A percentile compares a stretch with the other conserved stretches of the same genome.
Evolutionary conservation across 2,329 filamentous ascomycete species (phyloP).

Genomic region (Cladosporium sp.): DNA sequence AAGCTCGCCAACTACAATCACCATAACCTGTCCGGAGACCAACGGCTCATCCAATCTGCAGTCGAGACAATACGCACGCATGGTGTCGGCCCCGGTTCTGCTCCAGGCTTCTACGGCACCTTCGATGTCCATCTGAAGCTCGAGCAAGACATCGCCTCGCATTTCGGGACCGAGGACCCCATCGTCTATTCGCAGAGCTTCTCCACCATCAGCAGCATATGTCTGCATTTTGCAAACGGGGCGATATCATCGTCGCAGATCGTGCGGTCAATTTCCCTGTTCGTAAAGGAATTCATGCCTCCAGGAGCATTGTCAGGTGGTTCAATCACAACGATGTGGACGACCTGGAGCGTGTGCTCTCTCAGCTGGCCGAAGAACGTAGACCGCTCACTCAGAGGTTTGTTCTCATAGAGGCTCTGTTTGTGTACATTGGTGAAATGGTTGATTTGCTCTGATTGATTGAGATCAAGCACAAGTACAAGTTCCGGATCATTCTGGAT

Average conservation of each 20-base stretch:
- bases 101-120: slow-evolving; percentile 95
- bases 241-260: slow-evolving; percentile 94
- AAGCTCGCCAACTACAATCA: slow-evolving; percentile 96
- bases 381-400: slow-evolving; percentile 83
- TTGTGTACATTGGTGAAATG: slow-evolving; percentile 82
- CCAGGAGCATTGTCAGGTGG: slow-evolving; percentile 83
- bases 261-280: slow-evolving; percentile 89
- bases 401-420: slow-evolving; percentile 90
- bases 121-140: slow-evolving; percentile 98
- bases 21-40: slow-evolving; percentile 92
- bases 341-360: slow-evolving; percentile 78
- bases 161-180: slow-evolving; percentile 77
- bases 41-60: slow-evolving; percentile 88
- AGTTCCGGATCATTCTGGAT: slow-evolving; percentile 94
- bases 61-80: slow-evolving; percentile 91
- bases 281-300: slow-evolving; percentile 88
- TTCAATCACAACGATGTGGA: slow-evolving; percentile 96
- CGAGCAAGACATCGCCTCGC: slow-evolving; percentile 85
- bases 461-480: slow-evolving; percentile 91
- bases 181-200: slow-evolving; percentile 97
- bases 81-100: slow-evolving; percentile 91
- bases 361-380: slow-evolving; percentile 82
- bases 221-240: slow-evolving; percentile 91
- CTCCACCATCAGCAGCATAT: slow-evolving; percentile 94
- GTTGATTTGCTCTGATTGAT: slow-evolving; percentile 81